Percentiles rank a stretch among this genome's conserved stretches.
Conservation (phyloP, 2,329 filamentous ascomycete genomes). For the Fusarium sp. region DNA sequence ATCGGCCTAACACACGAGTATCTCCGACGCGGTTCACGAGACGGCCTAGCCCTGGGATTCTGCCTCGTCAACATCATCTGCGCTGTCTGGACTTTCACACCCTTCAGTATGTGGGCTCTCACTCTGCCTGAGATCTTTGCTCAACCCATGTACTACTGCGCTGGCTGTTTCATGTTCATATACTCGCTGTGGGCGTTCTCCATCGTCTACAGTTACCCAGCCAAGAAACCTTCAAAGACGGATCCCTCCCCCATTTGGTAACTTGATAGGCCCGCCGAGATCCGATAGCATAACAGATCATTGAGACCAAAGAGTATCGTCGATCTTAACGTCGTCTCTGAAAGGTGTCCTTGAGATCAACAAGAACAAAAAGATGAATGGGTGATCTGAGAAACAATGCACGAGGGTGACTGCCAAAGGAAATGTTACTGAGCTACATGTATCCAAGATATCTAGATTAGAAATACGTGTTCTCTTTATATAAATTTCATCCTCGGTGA, state of each 20-base stretch:
- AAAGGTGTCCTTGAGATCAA: neutral
- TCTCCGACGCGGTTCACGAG: slow-evolving; percentile 4
- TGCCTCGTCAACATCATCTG: slow-evolving; percentile 13
- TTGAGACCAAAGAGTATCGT: neutral
- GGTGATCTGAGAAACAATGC: neutral
- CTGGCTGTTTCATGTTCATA: neutral
- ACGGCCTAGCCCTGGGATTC: slow-evolving; percentile 2
- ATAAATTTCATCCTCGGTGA: neutral
- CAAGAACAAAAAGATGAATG: neutral
- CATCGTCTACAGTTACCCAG: neutral
- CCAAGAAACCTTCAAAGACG: neutral
- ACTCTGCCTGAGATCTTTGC: slow-evolving; percentile 14
- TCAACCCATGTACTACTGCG: neutral
- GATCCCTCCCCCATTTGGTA: neutral
- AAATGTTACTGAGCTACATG: neutral
- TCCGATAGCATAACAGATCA: neutral
- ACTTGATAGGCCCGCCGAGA: neutral
- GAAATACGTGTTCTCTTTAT: neutral
- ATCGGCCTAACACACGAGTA: slow-evolving; percentile 10
- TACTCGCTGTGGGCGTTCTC: neutral
- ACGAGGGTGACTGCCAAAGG: neutral
- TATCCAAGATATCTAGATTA: neutral
- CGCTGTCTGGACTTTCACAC: slow-evolving; percentile 10
- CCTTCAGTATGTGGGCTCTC: neutral
- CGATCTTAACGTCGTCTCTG: neutral